Evolutionary conservation across 2,329 filamentous ascomycete species (phyloP).

Genomic region (Aspergillus ochraceoroseus): DNA sequence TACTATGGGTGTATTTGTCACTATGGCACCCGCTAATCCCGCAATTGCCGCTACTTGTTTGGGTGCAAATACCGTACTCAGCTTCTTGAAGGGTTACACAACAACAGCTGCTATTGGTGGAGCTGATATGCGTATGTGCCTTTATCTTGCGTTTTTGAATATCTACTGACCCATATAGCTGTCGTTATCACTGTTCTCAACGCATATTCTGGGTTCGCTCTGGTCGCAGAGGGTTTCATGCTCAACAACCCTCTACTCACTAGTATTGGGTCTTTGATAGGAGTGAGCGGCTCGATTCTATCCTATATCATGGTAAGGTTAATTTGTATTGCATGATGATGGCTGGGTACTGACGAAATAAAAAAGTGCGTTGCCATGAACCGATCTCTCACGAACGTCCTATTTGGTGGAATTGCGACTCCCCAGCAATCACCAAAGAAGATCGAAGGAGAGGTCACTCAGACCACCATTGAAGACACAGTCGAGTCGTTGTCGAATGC

Average conservation of each 20-base stretch:
- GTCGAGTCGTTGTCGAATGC: constrained; percentile 69
- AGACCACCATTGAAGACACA: constrained; percentile 74
- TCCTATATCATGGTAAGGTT: constrained; percentile 64
- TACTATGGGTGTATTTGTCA: constrained; percentile 78
- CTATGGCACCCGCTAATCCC: constrained; percentile 74
- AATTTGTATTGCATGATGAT: too few species aligned
- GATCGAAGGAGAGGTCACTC: constrained; percentile 72
- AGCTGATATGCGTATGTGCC: constrained; percentile 71
- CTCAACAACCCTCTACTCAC: constrained; percentile 80
- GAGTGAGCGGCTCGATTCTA: constrained; percentile 81
- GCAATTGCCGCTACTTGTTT: constrained; percentile 73
- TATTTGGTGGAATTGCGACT: constrained; percentile 75
- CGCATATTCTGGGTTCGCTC: constrained; percentile 82
- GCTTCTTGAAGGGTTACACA: constrained; percentile 80
- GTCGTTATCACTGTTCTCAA: constrained; percentile 88
- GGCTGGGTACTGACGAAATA: constrained; percentile 5
- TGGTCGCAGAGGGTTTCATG: constrained; percentile 90
- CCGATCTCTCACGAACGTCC: constrained; percentile 76
- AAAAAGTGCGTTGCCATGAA: constrained; percentile 79
- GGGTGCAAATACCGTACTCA: constrained; percentile 68
- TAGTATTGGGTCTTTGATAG: constrained; percentile 79
- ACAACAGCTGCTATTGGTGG: constrained; percentile 85
- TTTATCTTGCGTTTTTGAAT: background rate
- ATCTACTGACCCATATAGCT: constrained; percentile 41
- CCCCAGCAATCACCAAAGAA: constrained; percentile 56